These are phyloP conservation scores for Wickerhamomyces chaumierensis DNA, from an alignment of 805 yeast genomes.

Conservation along the genomic window DNA sequence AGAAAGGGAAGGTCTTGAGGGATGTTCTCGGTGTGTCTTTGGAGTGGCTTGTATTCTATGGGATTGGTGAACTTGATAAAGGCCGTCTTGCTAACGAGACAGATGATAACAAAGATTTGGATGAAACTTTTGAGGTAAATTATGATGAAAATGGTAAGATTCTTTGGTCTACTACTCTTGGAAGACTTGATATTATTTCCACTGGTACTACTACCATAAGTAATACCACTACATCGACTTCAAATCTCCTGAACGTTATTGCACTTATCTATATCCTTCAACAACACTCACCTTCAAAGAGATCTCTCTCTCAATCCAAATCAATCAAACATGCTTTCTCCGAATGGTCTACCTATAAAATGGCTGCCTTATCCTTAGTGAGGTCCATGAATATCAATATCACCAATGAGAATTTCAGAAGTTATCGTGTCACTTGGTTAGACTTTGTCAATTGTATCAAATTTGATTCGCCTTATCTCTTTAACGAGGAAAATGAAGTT, in stretches of 20 bases:
- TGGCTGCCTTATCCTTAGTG: slow-evolving; percentile 32
- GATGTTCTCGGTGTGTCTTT: too few species aligned
- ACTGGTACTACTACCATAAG: too few species aligned
- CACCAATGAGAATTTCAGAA: slow-evolving; percentile 12
- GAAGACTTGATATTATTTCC: too few species aligned
- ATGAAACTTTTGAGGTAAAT: too few species aligned
- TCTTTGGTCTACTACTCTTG: too few species aligned
- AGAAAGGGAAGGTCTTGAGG: too few species aligned
- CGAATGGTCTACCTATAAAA: slow-evolving; percentile 33
- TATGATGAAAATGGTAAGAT: background rate
- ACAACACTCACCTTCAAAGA: background rate
- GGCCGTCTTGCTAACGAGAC: too few species aligned
- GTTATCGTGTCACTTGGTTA: slow-evolving; percentile 14
- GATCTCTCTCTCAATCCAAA: background rate
- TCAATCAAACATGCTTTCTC: too few species aligned
- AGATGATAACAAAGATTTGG: too few species aligned
- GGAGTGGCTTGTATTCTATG: too few species aligned
- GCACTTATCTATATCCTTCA: background rate
- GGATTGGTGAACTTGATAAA: too few species aligned
- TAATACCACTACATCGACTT: background rate
- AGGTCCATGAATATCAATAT: slow-evolving; percentile 36
- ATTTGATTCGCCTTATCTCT: slow-evolving; percentile 29
- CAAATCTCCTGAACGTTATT: background rate
- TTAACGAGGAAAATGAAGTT: slow-evolving; percentile 26
- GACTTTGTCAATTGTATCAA: slow-evolving; percentile 24